Evolutionary conservation across 2,329 filamentous ascomycete species (phyloP), one percentile per base, ranked within the genome.

Genomic region (Nemania sp.): DNA sequence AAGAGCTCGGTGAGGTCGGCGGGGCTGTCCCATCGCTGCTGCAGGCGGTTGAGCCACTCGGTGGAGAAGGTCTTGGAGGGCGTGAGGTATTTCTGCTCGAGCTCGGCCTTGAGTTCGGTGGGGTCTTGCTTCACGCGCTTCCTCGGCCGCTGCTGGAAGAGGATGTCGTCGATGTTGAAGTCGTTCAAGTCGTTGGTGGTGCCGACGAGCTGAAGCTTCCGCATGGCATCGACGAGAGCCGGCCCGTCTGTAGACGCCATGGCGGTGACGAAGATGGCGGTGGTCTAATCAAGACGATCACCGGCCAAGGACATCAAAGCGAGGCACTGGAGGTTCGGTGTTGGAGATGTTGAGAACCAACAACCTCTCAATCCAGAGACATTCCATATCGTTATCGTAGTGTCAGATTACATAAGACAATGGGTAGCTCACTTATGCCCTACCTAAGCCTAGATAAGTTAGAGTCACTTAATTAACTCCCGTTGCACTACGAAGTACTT

Each of bases 21-120:
- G 3, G 91, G 86, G 58, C 87, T 83, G 65, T 97, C 91, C 95
- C 94, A 99, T 71, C 84, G 81, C 82, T 94, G 91, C 77, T 99
- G 95, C 45, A 98, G 78, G 57, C 86, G 85, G 74, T 97, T 92
- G 60, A 99, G 84, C 92, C 95, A 98, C 71, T 90, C 87, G 4
- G 86, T 80, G 35, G 88, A 92, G 78, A 99, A 97, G 2, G 84
- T 83, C 5, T 87, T 83, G 1, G 91, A 91, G 0, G 95, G 94
- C 2, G 86, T 87, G 25, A 99, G 80, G 70, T 94, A 95, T 48
- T 90, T 87, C 56, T 83, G 72, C 76, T 96, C 92, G 5, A 98
- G 83, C 62, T 87, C 82, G 47, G 79, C 79, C 76, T 91, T 91
- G 62, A 94, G 79, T 34, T 83, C 82, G n/a, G 86, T 80, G 40